These are phyloP conservation scores for Xylaria sp. DNA, from an alignment of 2,329 filamentous ascomycete genomes.

Conservation along the genomic window DNA sequence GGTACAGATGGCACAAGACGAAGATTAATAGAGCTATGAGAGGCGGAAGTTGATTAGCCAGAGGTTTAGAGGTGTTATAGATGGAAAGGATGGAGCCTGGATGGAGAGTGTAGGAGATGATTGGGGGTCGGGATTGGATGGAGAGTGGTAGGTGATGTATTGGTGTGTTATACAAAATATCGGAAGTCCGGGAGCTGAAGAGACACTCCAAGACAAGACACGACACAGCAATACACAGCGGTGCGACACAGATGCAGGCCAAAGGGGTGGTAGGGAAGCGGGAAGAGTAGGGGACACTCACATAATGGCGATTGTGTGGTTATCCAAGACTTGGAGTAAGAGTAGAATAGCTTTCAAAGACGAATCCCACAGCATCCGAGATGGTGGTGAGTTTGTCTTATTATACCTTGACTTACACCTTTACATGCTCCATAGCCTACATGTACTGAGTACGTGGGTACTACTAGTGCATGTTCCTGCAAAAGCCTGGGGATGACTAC, in stretches of 20 bases:
- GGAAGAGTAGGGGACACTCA: constrained; percentile 6
- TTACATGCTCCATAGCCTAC: too few species aligned
- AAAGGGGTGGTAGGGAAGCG: constrained; percentile 16
- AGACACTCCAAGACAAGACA: background rate
- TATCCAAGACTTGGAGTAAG: constrained; percentile 8
- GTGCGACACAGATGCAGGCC: constrained; percentile 9
- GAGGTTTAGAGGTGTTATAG: background rate
- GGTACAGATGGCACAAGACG: background rate
- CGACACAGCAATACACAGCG: background rate
- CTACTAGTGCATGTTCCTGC: too few species aligned
- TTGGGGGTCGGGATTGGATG: background rate
- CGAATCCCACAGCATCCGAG: background rate
- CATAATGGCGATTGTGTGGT: constrained; percentile 18
- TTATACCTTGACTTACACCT: too few species aligned
- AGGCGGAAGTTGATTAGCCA: constrained; percentile 7
- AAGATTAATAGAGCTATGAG: background rate
- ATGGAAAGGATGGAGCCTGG: background rate
- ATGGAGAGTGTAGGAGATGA: background rate
- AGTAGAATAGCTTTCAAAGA: background rate
- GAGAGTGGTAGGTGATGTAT: background rate
- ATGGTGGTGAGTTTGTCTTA: constrained; percentile 16
- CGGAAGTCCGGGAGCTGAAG: constrained; percentile 27
- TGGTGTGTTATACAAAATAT: constrained; percentile 13
- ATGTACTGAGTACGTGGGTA: too few species aligned
- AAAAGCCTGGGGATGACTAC: too few species aligned